Evolutionary conservation across 139 green algal genomes (phyloP).

Genomic region (Chlorella vulgaris): DNA sequence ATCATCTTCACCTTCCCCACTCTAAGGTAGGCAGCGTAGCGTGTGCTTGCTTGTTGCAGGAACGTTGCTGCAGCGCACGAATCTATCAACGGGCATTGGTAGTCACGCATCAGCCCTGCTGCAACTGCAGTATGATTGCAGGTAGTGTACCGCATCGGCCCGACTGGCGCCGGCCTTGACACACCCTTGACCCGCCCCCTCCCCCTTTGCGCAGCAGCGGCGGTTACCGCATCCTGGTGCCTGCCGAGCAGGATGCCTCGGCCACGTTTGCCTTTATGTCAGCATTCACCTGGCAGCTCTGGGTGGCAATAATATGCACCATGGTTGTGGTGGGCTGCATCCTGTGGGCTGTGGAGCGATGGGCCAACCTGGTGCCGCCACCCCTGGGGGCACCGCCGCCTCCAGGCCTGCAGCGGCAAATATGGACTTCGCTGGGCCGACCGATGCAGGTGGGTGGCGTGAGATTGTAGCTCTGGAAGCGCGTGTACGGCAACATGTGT

Average conservation of each 20-base stretch:
- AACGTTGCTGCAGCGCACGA: neutral
- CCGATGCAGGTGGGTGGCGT: slow-evolving; percentile 20
- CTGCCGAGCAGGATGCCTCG: neutral
- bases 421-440: neutral
- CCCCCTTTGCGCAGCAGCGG: neutral
- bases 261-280: neutral
- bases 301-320: slow-evolving; percentile 18
- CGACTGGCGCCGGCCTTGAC: neutral
- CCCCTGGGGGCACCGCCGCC: neutral
- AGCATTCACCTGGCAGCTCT: neutral
- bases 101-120: neutral
- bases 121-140: too few relatives aligned
- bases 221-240: slow-evolving; percentile 1
- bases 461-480: neutral
- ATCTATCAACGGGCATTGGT: too few relatives aligned
- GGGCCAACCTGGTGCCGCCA: neutral
- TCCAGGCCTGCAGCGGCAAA: neutral
- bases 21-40: neutral
- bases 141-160: too few relatives aligned
- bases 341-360: neutral
- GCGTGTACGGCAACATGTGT: neutral
- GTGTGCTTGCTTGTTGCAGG: neutral
- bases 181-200: neutral
- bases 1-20: slow-evolving; percentile 10
- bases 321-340: neutral